Conservation (phyloP, 305 asterid genomes). For the Nicotiana rustica region DNA sequence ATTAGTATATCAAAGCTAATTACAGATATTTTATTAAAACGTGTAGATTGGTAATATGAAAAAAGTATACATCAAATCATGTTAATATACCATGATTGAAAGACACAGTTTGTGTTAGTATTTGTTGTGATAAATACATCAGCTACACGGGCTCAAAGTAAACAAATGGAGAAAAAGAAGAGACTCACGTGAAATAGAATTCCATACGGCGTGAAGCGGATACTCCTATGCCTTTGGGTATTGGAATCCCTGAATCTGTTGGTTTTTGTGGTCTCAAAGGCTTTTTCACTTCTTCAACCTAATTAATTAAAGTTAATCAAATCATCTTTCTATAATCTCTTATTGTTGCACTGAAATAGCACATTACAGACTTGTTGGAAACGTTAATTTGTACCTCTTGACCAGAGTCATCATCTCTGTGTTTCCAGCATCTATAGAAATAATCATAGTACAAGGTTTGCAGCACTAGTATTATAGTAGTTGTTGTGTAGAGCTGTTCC, state of each 20-base stretch:
- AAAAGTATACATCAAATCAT: background rate
- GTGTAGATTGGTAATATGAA: background rate
- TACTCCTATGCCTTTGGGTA: slow-evolving; percentile 52
- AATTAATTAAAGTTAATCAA: slow-evolving; percentile 7
- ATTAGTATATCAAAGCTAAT: too few species aligned
- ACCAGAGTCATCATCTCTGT: slow-evolving; percentile 39
- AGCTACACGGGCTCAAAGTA: background rate
- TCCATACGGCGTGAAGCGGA: slow-evolving; percentile 49
- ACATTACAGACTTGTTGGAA: background rate
- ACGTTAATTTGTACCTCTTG: slow-evolving; percentile 46
- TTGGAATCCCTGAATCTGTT: slow-evolving; percentile 63
- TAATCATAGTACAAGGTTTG: slow-evolving; percentile 83
- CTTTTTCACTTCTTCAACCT: slow-evolving; percentile 70
- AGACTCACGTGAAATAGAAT: slow-evolving; percentile 67
- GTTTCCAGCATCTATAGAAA: slow-evolving; percentile 49
- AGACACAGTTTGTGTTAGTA: background rate
- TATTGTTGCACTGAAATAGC: background rate
- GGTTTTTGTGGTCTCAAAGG: slow-evolving; percentile 55
- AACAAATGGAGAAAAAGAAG: background rate
- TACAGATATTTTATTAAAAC: too few species aligned
- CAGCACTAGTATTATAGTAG: slow-evolving; percentile 71
- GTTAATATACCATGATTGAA: background rate
- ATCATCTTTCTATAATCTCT: background rate
- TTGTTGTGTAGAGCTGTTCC: slow-evolving; percentile 74
- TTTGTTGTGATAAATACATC: background rate